A percentile compares a stretch with the other conserved stretches of the same genome.
Conservation (phyloP, 768 basidiomycete genomes). For the Pilatotrama ljubarskyi region DNA sequence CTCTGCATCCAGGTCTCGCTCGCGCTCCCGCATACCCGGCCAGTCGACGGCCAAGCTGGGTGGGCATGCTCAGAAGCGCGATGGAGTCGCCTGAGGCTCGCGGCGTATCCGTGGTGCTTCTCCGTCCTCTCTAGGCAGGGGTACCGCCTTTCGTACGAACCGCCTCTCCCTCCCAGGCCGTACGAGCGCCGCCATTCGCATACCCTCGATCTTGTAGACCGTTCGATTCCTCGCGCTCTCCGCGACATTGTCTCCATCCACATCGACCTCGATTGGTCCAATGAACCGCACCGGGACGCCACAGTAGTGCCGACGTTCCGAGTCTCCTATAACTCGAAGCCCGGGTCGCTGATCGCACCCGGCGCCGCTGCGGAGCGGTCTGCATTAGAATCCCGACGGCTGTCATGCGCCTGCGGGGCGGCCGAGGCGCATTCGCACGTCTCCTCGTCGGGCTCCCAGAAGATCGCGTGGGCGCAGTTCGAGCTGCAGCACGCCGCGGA, state of each 20-base stretch:
- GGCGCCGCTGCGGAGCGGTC: too few relatives aligned
- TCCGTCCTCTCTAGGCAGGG: not conserved
- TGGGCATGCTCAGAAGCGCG: not conserved
- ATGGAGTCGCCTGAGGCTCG: not conserved
- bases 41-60: not conserved
- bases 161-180: not conserved
- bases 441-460: not conserved
- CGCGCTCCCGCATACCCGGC: not conserved
- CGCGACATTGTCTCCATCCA: not conserved
- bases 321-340: not conserved
- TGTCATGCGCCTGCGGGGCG: not conserved
- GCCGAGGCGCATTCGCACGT: not conserved
- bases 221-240: not conserved
- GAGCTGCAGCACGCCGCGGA: not conserved
- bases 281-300: not conserved
- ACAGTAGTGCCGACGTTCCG: not conserved
- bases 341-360: not conserved
- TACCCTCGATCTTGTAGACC: not conserved
- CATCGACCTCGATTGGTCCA: not conserved
- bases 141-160: not conserved
- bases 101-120: not conserved
- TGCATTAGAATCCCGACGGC: not conserved
- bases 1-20: not conserved
- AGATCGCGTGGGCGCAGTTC: not conserved
- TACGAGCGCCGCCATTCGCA: not conserved